phyloP scores from a whole-genome alignment of 2,329 filamentous ascomycete genomes.

The Fusarium transvaalense region DNA sequence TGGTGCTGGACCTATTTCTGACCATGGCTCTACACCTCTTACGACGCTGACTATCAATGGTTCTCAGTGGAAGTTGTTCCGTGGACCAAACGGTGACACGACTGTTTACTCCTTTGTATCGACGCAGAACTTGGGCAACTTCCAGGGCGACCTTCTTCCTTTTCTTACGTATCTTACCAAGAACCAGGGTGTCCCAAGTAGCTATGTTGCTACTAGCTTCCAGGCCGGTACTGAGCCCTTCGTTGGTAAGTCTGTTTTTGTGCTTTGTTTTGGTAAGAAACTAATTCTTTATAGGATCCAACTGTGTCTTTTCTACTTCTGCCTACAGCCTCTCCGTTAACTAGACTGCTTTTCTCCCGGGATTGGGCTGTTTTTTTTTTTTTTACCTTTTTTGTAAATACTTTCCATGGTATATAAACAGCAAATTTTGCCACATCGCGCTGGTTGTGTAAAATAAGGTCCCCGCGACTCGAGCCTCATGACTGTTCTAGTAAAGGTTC shows the following conservation, averaged over 20 bases:
- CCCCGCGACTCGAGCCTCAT: no score
- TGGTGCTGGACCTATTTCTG: slow-evolving; percentile 67
- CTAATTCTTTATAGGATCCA: slow-evolving; percentile 25
- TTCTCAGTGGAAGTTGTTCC: slow-evolving; percentile 68
- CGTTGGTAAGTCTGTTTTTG: slow-evolving; percentile 52
- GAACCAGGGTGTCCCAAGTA: slow-evolving; percentile 56
- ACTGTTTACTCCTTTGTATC: slow-evolving; percentile 70
- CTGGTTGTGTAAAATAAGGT: no score
- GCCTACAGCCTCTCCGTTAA: slow-evolving; percentile 34
- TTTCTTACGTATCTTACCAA: slow-evolving; percentile 69
- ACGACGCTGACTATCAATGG: slow-evolving; percentile 65
- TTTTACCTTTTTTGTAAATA: background rate
- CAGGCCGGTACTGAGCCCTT: slow-evolving; percentile 68
- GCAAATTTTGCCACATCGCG: no score
- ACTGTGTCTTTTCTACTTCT: slow-evolving; percentile 39
- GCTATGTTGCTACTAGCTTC: slow-evolving; percentile 42
- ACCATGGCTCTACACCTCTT: slow-evolving; percentile 24
- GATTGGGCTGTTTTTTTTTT: no score
- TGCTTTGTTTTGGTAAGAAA: background rate
- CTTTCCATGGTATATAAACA: no score
- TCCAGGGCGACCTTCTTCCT: slow-evolving; percentile 67
- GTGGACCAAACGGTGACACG: slow-evolving; percentile 69
- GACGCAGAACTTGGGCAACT: slow-evolving; percentile 60
- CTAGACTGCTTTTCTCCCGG: no score
- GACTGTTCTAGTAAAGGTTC: no score